Conservation (phyloP, 2,329 filamentous ascomycete genomes). For the Lasiodiplodia citricola region DNA sequence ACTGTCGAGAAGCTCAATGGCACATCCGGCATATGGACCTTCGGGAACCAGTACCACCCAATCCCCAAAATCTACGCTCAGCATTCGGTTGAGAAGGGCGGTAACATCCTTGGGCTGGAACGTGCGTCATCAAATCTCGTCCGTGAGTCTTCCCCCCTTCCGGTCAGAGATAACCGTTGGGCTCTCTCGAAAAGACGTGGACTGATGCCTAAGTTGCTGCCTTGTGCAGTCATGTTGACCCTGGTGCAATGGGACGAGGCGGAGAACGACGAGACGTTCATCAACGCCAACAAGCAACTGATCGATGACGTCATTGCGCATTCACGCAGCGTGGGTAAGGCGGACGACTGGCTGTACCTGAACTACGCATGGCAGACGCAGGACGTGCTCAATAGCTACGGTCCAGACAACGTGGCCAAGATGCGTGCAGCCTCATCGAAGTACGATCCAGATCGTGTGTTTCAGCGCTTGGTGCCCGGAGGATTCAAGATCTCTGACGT, state of each 20-base stretch:
- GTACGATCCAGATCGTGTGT: conserved; percentile 33
- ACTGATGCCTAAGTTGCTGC: neutral
- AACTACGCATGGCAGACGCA: conserved; percentile 17
- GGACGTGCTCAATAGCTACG: conserved; percentile 34
- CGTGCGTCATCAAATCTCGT: conserved; percentile 28
- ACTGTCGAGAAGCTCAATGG: conserved; percentile 41
- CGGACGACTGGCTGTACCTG: conserved; percentile 11
- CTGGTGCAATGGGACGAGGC: neutral
- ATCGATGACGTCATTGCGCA: neutral
- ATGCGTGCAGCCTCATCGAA: conserved; percentile 23
- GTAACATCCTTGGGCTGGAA: conserved; percentile 32
- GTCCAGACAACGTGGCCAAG: conserved; percentile 27
- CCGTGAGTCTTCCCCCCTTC: neutral
- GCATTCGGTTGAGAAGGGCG: conserved; percentile 23
- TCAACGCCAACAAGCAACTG: neutral
- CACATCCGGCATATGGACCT: conserved; percentile 23
- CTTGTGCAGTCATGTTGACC: neutral
- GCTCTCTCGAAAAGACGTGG: neutral
- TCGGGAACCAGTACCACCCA: conserved; percentile 29
- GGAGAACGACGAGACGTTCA: neutral
- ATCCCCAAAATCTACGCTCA: conserved; percentile 27
- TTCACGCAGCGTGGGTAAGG: neutral
- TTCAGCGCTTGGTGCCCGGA: conserved; percentile 35
- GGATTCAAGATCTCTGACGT: conserved; percentile 37
- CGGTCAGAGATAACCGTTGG: neutral